Base-by-base conservation (phyloP, 2,329 filamentous ascomycete species). In the Scleromitrula shiraiana region DNA sequence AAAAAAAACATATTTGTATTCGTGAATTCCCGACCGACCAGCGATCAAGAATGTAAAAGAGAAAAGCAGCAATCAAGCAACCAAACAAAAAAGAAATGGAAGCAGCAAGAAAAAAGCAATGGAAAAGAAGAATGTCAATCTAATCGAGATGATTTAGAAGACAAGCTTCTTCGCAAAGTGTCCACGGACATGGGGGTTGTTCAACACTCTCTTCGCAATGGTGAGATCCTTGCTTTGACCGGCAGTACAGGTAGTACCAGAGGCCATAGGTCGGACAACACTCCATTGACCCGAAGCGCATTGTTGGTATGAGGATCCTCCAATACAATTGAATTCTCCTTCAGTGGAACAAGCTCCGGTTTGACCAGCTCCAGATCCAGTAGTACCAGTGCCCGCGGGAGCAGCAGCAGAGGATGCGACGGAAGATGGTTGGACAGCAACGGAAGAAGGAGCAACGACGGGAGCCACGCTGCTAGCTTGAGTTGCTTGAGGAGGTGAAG, bases 281-380 rank as follows among this genome's bases (percentile, higher is more conserved):
- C 74, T 74, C 76, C 76, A 80, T 0, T 54, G 30, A 7, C 76
- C 75, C 2, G 69, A 71, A 7, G 69, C 76, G 50, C 76, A 80
- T 40, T 74, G 74, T 62, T 79, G 75, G 70, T 70, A 80, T 0
- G 69, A 68, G 1, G 59, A 65, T 12, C 74, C 73, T 0, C 60
- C 65, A 6, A 78, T 64, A 53, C 76, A 80, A 66, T 77, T 77
- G 71, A 72, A 80, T 9, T 62, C 59, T 1, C 76, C 76, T 38
- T 77, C 74, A 7, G 66, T 58, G 55, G 67, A 56, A 62, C 76
- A 79, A 0, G 70, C 64, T 1, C 71, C 56, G 20, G 68, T 39
- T 15, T 58, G 48, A 4, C 51, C 55, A 23, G 50, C 43, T 9
- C 53, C 53, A 4, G 53, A 50, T 19, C 54, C 46, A 17, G 35